Evolutionary conservation across 495 filamentous ascomycete species (phyloP).

Genomic region (Tricharina praecox): DNA sequence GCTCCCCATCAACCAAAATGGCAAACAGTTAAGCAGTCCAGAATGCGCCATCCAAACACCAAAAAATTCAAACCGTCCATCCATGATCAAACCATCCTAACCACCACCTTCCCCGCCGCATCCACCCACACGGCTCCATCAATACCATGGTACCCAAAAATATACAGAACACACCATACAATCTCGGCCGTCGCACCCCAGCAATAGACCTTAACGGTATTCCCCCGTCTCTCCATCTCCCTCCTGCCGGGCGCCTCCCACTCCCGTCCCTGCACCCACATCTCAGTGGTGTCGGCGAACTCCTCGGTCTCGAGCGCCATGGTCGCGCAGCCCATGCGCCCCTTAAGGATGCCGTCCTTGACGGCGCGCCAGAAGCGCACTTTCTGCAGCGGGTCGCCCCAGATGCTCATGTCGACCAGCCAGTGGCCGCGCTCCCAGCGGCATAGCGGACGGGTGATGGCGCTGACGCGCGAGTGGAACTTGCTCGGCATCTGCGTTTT

Average conservation of each 20-base stretch:
- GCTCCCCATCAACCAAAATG: too few species aligned
- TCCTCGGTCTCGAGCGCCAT: slow-evolving; percentile 13
- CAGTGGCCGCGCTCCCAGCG: slow-evolving; percentile 20
- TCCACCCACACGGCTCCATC: slow-evolving; percentile 16
- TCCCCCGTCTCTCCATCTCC: not conserved
- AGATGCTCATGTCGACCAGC: slow-evolving; percentile 18
- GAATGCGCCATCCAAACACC: too few species aligned
- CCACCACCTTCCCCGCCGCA: slow-evolving; percentile 15
- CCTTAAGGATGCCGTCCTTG: slow-evolving; percentile 14
- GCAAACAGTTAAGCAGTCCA: too few species aligned
- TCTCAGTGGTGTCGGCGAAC: not conserved
- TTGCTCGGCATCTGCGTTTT: slow-evolving; percentile 9
- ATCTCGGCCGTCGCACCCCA: slow-evolving; percentile 18
- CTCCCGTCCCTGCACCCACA: not conserved
- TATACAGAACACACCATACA: slow-evolving; percentile 22
- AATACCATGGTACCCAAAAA: slow-evolving; percentile 17
- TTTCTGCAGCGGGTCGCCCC: slow-evolving; percentile 12
- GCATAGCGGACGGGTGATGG: slow-evolving; percentile 13
- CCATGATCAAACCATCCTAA: slow-evolving; percentile 7
- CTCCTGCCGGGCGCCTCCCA: not conserved
- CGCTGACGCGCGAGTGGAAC: slow-evolving; percentile 15
- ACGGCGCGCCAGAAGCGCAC: slow-evolving; percentile 16
- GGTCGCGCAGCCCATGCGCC: slow-evolving; percentile 14
- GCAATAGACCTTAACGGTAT: slow-evolving; percentile 18
- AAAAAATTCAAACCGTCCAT: not conserved